Conservation (phyloP, 768 basidiomycete species). For the Mycena sanguinolenta region DNA sequence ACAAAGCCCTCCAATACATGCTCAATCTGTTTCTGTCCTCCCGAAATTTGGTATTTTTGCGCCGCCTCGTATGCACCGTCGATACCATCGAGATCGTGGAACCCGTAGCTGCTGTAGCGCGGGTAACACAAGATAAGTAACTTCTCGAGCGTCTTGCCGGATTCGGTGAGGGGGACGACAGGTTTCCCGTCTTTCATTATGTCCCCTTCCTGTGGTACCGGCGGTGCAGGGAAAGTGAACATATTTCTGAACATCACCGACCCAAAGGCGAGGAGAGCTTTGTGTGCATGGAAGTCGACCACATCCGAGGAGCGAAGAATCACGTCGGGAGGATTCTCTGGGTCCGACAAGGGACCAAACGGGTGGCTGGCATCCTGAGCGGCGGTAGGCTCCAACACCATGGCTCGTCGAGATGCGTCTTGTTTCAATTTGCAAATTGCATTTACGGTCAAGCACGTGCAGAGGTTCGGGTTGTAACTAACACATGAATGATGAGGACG, state of each 20-base stretch:
- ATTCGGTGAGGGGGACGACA: slow-evolving; percentile 49
- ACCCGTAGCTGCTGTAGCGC: slow-evolving; percentile 36
- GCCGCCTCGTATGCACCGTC: slow-evolving; percentile 49
- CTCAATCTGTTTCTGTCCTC: slow-evolving; percentile 41
- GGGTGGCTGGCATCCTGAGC: slow-evolving; percentile 28
- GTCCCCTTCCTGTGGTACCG: slow-evolving; percentile 42
- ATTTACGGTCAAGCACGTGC: too few species aligned
- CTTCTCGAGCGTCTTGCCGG: slow-evolving; percentile 46
- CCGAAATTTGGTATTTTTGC: slow-evolving; percentile 52
- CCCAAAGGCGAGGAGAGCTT: slow-evolving; percentile 54
- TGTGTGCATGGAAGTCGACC: slow-evolving; percentile 54
- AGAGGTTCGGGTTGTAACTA: too few species aligned
- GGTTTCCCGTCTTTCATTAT: slow-evolving; percentile 44
- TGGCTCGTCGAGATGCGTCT: too few species aligned
- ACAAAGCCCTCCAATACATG: slow-evolving; percentile 26
- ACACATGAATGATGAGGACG: too few species aligned
- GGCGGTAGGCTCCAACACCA: neutral
- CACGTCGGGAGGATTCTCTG: slow-evolving; percentile 48
- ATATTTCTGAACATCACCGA: slow-evolving; percentile 51
- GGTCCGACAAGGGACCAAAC: slow-evolving; percentile 23
- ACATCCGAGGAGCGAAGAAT: slow-evolving; percentile 56
- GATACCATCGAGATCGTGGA: slow-evolving; percentile 46
- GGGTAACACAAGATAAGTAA: slow-evolving; percentile 52
- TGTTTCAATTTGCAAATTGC: too few species aligned
- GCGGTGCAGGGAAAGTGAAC: slow-evolving; percentile 47